These are phyloP conservation scores for Pyrenula aspistea DNA, from an alignment of 495 filamentous ascomycete genomes.

Conservation along the genomic window DNA sequence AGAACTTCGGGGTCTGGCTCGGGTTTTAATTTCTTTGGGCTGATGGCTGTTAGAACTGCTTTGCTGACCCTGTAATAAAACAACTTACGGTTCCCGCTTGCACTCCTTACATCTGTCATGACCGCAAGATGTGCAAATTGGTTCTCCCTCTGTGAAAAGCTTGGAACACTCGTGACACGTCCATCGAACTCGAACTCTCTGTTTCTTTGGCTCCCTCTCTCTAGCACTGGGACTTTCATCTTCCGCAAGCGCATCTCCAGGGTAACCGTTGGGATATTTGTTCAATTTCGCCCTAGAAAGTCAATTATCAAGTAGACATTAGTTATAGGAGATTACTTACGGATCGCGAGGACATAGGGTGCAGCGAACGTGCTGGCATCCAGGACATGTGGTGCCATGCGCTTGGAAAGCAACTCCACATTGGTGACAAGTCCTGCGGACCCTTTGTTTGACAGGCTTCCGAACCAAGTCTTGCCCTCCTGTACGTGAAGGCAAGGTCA, in stretches of 20 bases:
- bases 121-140: conserved; percentile 47
- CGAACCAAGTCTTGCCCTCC: conserved; percentile 60
- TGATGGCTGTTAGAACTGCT: conserved; percentile 25
- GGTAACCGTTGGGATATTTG: conserved; percentile 68
- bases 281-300: conserved; percentile 47
- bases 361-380: conserved; percentile 68
- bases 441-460: conserved; percentile 52
- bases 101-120: conserved; percentile 39
- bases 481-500: conserved; percentile 51
- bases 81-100: conserved; percentile 37
- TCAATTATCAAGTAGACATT: background rate
- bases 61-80: conserved; percentile 12
- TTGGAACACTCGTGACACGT: conserved; percentile 53
- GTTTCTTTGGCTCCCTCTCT: conserved; percentile 27
- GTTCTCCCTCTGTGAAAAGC: conserved; percentile 32
- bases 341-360: conserved; percentile 71
- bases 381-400: conserved; percentile 49
- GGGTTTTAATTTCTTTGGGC: conserved; percentile 46
- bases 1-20: conserved; percentile 54
- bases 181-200: conserved; percentile 40
- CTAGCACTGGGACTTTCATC: conserved; percentile 6
- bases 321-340: conserved; percentile 37
- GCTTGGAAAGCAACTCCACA: conserved; percentile 53
- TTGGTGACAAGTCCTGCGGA: conserved; percentile 66
- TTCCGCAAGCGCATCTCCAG: conserved; percentile 47